Conservation (phyloP, 495 filamentous ascomycete species). For the Penicillium roqueforti region DNA sequence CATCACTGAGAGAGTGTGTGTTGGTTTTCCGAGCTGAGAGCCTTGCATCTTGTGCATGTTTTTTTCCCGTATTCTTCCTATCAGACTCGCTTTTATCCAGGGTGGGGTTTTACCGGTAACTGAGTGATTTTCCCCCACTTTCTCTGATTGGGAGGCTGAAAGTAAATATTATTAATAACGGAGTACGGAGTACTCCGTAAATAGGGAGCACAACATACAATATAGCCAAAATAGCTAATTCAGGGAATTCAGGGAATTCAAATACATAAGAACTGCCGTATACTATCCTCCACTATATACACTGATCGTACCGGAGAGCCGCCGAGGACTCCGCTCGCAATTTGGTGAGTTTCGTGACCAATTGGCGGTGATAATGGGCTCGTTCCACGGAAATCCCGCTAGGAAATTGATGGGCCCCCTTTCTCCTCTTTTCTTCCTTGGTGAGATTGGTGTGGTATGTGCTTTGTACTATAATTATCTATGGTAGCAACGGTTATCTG, state of each 20-base stretch:
- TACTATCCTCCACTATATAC: background rate
- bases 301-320: conserved; percentile 23
- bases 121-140: background rate
- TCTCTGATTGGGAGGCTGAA: background rate
- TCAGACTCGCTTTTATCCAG: conserved; percentile 3
- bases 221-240: no score
- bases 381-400: conserved; percentile 3
- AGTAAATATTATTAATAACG: background rate
- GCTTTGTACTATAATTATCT: conserved; percentile 3
- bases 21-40: conserved; percentile 32
- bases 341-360: background rate
- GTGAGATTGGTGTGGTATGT: conserved; percentile 1
- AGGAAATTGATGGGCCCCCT: conserved; percentile 6
- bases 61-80: conserved; percentile 18
- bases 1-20: conserved; percentile 20
- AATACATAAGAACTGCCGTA: background rate
- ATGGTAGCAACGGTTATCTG: background rate
- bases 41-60: conserved; percentile 22
- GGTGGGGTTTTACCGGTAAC: background rate
- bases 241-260: background rate
- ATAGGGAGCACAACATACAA: no score
- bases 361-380: background rate
- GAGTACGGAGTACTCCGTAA: no score
- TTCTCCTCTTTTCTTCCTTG: conserved; percentile 13
- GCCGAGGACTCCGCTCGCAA: conserved; percentile 23